Conservation (phyloP, 257 asterid genomes). For the Primulina eburnea region DNA sequence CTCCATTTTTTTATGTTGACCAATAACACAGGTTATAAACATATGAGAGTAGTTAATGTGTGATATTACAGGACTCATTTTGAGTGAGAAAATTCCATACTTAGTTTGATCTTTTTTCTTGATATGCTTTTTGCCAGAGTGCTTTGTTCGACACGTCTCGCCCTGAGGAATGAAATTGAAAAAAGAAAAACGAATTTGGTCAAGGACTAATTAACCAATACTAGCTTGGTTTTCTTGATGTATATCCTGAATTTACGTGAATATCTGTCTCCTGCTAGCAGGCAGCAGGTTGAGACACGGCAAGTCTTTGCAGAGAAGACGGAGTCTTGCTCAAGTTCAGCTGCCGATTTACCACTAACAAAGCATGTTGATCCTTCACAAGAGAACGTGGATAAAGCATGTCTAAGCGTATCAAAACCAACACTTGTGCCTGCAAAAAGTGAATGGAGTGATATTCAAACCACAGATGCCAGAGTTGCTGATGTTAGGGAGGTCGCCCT, state of each 20-base stretch:
- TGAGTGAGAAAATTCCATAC: not conserved
- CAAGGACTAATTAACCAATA: not conserved
- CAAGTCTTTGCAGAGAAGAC: conserved; percentile 69
- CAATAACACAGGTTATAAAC: not conserved
- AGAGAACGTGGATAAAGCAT: conserved; percentile 91
- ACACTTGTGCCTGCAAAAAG: conserved; percentile 53
- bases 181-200: not conserved
- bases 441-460: conserved; percentile 91
- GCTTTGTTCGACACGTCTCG: not conserved
- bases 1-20: not conserved
- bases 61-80: not conserved
- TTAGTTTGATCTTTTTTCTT: not conserved
- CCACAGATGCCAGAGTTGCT: conserved; percentile 76
- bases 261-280: conserved; percentile 33
- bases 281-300: conserved; percentile 76
- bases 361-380: conserved; percentile 87
- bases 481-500: conserved; percentile 86
- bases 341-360: conserved; percentile 52
- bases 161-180: not conserved
- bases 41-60: not conserved
- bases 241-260: not conserved
- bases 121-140: not conserved
- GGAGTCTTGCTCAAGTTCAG: conserved; percentile 62
- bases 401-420: conserved; percentile 60
- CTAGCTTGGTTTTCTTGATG: conserved; percentile 1